Percentiles rank a stretch among this genome's conserved stretches.
Conservation (phyloP, 768 basidiomycete genomes). For the Boletus rex-veris region DNA sequence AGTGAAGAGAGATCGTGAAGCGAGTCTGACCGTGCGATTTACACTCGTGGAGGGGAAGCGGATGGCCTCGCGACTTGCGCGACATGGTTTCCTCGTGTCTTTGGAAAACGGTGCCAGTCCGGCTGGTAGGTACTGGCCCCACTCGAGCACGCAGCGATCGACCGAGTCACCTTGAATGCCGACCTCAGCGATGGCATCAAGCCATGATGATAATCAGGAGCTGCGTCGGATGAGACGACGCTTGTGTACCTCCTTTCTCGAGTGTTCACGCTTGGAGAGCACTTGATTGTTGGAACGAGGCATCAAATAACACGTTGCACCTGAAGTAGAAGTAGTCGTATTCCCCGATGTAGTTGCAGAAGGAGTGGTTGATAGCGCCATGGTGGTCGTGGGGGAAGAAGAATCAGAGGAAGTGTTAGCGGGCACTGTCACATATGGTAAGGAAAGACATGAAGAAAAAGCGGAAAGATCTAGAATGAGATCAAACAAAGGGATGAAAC, state of each 20-base stretch:
- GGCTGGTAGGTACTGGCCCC: conserved; percentile 11
- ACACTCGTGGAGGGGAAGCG: background rate
- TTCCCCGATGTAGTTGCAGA: conserved; percentile 7
- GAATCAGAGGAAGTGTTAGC: conserved; percentile 21
- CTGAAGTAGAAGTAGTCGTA: conserved; percentile 7
- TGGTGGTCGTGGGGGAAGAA: background rate
- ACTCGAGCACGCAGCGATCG: background rate
- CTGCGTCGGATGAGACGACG: conserved; percentile 22
- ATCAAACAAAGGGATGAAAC: conserved; percentile 5
- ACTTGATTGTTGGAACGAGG: conserved; percentile 7
- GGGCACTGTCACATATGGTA: conserved; percentile 20
- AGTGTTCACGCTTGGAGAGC: conserved; percentile 16
- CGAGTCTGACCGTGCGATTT: background rate
- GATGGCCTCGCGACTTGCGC: conserved; percentile 18
- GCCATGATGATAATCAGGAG: conserved; percentile 5
- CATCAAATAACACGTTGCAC: conserved; percentile 16
- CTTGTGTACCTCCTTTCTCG: conserved; percentile 20
- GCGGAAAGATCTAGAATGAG: background rate
- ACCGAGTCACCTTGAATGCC: background rate
- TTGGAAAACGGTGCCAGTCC: background rate
- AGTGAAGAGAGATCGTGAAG: too few relatives aligned
- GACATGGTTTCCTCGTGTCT: background rate
- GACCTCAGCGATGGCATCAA: conserved; percentile 12
- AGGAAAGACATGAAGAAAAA: conserved; percentile 12
- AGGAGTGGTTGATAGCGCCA: background rate